Conservation (phyloP, 2,329 filamentous ascomycete species). For the Coccinonectria pachysandricola region DNA sequence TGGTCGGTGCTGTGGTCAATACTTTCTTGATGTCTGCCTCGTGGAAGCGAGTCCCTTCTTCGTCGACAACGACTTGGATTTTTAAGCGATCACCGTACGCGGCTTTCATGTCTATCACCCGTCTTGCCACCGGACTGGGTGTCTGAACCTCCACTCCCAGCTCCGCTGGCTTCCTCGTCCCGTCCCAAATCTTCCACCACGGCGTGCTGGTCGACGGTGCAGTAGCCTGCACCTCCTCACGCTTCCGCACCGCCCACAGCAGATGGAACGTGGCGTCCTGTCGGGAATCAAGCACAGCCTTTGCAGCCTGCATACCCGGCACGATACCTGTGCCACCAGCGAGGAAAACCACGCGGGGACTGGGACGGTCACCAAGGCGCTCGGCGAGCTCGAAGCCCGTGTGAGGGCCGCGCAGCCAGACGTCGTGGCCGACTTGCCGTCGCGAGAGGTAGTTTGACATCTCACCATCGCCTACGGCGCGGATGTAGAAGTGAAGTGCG, state of each 20-base stretch:
- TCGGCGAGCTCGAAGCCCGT: slow-evolving; percentile 47
- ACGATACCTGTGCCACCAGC: slow-evolving; percentile 91
- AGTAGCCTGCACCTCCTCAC: slow-evolving; percentile 40
- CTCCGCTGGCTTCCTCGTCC: slow-evolving; percentile 9
- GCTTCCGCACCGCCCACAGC: slow-evolving; percentile 67
- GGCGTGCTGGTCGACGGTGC: slow-evolving; percentile 6
- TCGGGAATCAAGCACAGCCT: slow-evolving; percentile 42
- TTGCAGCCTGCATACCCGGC: slow-evolving; percentile 72
- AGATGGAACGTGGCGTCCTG: slow-evolving; percentile 45
- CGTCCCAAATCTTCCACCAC: slow-evolving; percentile 17
- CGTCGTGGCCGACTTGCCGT: slow-evolving; percentile 47
- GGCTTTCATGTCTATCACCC: slow-evolving; percentile 53
- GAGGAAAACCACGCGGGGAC: slow-evolving; percentile 59
- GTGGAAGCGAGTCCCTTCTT: slow-evolving; percentile 60
- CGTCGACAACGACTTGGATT: slow-evolving; percentile 73
- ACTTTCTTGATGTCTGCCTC: slow-evolving; percentile 34
- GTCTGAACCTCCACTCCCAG: slow-evolving; percentile 12
- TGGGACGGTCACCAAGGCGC: slow-evolving; percentile 19
- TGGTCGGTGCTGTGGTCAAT: too few species aligned
- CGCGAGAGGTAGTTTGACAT: slow-evolving; percentile 72
- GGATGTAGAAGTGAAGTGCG: slow-evolving; percentile 62
- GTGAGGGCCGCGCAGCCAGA: slow-evolving; percentile 73
- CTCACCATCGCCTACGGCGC: slow-evolving; percentile 70
- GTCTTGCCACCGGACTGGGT: slow-evolving; percentile 43
- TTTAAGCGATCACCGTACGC: slow-evolving; percentile 45